phyloP scores from a whole-genome alignment of 139 green algal genomes.

The Tetraselmis striata region DNA sequence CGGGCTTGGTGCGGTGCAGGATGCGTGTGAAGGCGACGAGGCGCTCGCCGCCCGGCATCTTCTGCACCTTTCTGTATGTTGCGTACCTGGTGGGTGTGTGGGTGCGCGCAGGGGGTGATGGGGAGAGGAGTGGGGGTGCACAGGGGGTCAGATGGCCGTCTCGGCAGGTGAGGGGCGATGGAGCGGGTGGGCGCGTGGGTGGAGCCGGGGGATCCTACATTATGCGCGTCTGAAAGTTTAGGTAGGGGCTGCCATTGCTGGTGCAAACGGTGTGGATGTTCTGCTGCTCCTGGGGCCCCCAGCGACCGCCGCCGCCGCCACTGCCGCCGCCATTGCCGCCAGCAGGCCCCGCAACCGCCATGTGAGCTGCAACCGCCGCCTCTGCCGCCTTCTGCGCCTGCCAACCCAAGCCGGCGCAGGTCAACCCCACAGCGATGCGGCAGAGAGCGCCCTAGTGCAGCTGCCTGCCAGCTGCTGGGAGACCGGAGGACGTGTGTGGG shows the following conservation, averaged over 20 bases:
- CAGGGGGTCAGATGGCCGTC: too few relatives aligned
- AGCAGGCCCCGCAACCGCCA: too few relatives aligned
- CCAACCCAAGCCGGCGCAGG: too few relatives aligned
- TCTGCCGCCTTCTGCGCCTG: neutral
- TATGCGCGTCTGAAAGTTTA: conserved; percentile 84
- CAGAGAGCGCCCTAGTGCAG: too few relatives aligned
- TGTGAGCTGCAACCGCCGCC: neutral
- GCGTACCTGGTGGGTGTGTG: conserved; percentile 65
- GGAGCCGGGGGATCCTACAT: conserved; percentile 47
- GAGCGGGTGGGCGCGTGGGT: too few relatives aligned
- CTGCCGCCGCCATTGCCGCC: too few relatives aligned
- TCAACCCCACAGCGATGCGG: too few relatives aligned
- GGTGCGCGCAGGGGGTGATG: too few relatives aligned
- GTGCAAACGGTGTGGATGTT: conserved; percentile 82
- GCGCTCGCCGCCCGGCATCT: conserved; percentile 58
- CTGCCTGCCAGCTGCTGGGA: too few relatives aligned
- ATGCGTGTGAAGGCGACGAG: conserved; percentile 81
- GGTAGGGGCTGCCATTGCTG: conserved; percentile 74
- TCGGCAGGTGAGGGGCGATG: too few relatives aligned
- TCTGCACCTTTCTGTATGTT: conserved; percentile 66
- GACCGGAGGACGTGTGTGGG: neutral
- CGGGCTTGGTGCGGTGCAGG: conserved; percentile 67
- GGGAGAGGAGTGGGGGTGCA: conserved; percentile 44
- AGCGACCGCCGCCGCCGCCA: too few relatives aligned
- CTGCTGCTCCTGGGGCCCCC: too few relatives aligned